Conservation (phyloP, 768 basidiomycete genomes). For the Boletus rufocinnamomeus region DNA sequence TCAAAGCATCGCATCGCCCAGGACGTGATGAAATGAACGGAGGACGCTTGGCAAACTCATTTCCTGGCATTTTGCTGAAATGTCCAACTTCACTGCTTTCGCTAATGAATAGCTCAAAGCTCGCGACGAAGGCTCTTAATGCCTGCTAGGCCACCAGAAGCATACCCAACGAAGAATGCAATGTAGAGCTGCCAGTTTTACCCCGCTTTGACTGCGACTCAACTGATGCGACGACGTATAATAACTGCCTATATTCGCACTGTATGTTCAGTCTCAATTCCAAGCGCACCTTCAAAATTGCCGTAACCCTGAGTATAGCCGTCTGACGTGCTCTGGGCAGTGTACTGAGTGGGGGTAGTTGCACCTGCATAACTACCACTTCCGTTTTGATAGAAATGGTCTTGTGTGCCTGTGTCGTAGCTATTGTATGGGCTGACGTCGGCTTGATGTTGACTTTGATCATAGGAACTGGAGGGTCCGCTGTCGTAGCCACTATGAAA, state of each 20-base stretch:
- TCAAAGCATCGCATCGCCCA: slow-evolving; percentile 29
- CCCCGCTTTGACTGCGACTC: slow-evolving; percentile 54
- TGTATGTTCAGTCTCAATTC: slow-evolving; percentile 58
- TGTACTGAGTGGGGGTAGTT: slow-evolving; percentile 55
- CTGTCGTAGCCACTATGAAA: slow-evolving; percentile 58
- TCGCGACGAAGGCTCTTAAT: slow-evolving; percentile 41
- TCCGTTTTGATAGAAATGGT: slow-evolving; percentile 72
- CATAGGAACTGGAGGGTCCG: slow-evolving; percentile 58
- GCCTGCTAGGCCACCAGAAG: slow-evolving; percentile 27
- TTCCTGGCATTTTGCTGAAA: slow-evolving; percentile 30
- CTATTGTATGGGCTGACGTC: slow-evolving; percentile 67
- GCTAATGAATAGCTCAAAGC: slow-evolving; percentile 52
- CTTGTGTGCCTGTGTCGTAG: slow-evolving; percentile 60
- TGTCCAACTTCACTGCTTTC: slow-evolving; percentile 44
- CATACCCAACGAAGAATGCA: slow-evolving; percentile 26
- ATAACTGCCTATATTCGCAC: slow-evolving; percentile 45
- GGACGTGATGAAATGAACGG: slow-evolving; percentile 19
- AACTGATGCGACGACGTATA: slow-evolving; percentile 35
- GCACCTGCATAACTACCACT: slow-evolving; percentile 56
- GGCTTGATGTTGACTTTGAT: slow-evolving; percentile 64
- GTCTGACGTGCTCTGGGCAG: slow-evolving; percentile 45
- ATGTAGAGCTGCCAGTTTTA: slow-evolving; percentile 41
- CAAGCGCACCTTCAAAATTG: slow-evolving; percentile 84
- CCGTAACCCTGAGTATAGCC: slow-evolving; percentile 62
- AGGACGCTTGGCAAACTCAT: slow-evolving; percentile 30